A percentile compares a stretch with the other conserved stretches of the same genome.
Evolutionary conservation across 768 basidiomycete species (phyloP).

Genomic region (Fistulinella prunicolor): DNA sequence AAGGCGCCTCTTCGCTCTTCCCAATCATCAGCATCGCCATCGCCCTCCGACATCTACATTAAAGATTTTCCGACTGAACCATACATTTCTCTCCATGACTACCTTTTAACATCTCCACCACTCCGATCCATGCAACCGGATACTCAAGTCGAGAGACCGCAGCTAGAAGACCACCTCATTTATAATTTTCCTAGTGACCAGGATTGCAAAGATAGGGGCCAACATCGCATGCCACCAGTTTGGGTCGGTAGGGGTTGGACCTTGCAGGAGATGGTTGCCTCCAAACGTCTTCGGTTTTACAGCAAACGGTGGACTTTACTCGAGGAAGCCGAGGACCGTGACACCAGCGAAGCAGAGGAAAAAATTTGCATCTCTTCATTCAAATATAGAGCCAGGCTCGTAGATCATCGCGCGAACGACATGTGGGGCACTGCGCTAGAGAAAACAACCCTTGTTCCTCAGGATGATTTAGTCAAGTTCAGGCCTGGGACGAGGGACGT

Average conservation of each 20-base stretch:
- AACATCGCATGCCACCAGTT: slow-evolving; percentile 7
- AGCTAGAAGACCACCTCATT: slow-evolving; percentile 10
- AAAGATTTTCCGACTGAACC: neutral
- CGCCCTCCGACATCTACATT: slow-evolving; percentile 2
- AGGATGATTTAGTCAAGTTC: slow-evolving; percentile 10
- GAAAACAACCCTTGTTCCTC: slow-evolving; percentile 15
- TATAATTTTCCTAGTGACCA: slow-evolving; percentile 1
- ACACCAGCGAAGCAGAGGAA: slow-evolving; percentile 10
- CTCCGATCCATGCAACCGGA: slow-evolving; percentile 16
- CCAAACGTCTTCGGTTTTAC: slow-evolving; percentile 29
- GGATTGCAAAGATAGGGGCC: neutral
- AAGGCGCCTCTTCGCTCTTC: slow-evolving; percentile 8
- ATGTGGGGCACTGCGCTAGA: slow-evolving; percentile 15
- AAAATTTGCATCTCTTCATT: slow-evolving; percentile 14
- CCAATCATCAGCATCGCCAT: neutral
- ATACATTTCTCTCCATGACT: slow-evolving; percentile 10
- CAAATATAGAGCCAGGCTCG: slow-evolving; percentile 17
- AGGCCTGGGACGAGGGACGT: slow-evolving; percentile 15
- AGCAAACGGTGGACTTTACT: slow-evolving; percentile 23
- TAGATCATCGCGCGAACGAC: slow-evolving; percentile 15
- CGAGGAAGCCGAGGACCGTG: slow-evolving; percentile 19
- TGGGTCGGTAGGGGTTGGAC: slow-evolving; percentile 30
- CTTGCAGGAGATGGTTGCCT: slow-evolving; percentile 26
- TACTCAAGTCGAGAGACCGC: slow-evolving; percentile 19
- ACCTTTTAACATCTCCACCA: neutral